phyloP scores from a whole-genome alignment of 306 rosid species.

The Prosopis cineraria region DNA sequence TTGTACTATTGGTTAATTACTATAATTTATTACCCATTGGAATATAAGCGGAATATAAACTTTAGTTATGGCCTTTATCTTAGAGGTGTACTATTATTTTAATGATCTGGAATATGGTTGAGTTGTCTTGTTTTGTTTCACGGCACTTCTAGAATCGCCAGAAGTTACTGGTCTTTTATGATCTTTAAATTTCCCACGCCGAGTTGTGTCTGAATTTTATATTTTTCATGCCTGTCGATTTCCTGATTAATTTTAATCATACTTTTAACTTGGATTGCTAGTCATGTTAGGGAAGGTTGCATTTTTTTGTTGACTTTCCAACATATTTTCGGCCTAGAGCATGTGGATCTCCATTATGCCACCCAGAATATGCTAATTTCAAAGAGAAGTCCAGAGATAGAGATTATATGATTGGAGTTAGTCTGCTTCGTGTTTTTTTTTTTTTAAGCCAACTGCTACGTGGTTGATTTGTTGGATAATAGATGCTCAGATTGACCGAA shows the following conservation, averaged over 20 bases:
- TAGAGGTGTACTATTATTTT: slow-evolving; percentile 39
- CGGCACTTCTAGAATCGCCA: not conserved
- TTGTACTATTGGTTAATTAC: slow-evolving; percentile 33
- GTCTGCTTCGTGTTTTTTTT: slow-evolving; percentile 18
- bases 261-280: not conserved
- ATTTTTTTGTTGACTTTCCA: slow-evolving; percentile 26
- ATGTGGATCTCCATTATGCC: not conserved
- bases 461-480: slow-evolving; percentile 14
- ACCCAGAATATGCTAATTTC: not conserved
- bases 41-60: not conserved
- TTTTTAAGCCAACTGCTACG: slow-evolving; percentile 4
- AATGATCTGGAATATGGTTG: not conserved
- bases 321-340: slow-evolving; percentile 28
- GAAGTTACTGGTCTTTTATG: not conserved
- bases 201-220: slow-evolving; percentile 15
- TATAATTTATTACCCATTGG: not conserved
- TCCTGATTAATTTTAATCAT: slow-evolving; percentile 1
- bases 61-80: not conserved
- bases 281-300: not conserved
- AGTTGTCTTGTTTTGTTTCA: slow-evolving; percentile 6
- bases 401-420: not conserved
- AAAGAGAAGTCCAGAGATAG: not conserved
- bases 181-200: not conserved
- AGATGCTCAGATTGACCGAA: slow-evolving; percentile 30
- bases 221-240: not conserved